Conservation (phyloP, 2,329 filamentous ascomycete genomes). For the Chaetomium globosum region DNA sequence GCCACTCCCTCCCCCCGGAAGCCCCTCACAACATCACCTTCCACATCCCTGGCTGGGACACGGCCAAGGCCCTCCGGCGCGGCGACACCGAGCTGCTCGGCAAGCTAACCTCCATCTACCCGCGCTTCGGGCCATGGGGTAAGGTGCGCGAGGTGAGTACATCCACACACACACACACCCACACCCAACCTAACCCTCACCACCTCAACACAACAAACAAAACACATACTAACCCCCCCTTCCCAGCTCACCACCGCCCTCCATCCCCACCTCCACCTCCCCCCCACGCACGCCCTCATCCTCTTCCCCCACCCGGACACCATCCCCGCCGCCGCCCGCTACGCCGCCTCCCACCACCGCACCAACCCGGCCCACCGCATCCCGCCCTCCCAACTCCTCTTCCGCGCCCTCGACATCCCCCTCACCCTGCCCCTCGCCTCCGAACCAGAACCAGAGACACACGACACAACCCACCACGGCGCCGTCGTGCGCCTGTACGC, state of each 20-base stretch:
- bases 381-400: constrained; percentile 41
- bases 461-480: too few species aligned
- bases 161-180: too few species aligned
- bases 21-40: constrained; percentile 52
- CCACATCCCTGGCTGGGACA: constrained; percentile 50
- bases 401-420: constrained; percentile 48
- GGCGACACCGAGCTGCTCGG: constrained; percentile 45
- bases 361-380: constrained; percentile 41
- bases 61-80: constrained; percentile 48
- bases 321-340: constrained; percentile 37
- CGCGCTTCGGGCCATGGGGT: constrained; percentile 47
- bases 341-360: constrained; percentile 44
- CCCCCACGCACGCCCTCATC: constrained; percentile 37
- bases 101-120: constrained; percentile 49
- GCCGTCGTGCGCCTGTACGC: constrained; percentile 47
- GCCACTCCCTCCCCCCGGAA: constrained; percentile 52
- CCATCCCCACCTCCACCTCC: constrained; percentile 40
- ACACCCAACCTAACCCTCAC: not conserved
- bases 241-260: constrained; percentile 44
- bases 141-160: constrained; percentile 29
- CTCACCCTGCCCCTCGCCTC: constrained; percentile 8
- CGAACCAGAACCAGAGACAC: not conserved
- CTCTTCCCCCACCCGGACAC: constrained; percentile 40
- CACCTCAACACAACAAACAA: not conserved
- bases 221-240: not conserved